Evolutionary conservation across 2,329 filamentous ascomycete species (phyloP).

Genomic region (Chrysosporium queenslandicum): DNA sequence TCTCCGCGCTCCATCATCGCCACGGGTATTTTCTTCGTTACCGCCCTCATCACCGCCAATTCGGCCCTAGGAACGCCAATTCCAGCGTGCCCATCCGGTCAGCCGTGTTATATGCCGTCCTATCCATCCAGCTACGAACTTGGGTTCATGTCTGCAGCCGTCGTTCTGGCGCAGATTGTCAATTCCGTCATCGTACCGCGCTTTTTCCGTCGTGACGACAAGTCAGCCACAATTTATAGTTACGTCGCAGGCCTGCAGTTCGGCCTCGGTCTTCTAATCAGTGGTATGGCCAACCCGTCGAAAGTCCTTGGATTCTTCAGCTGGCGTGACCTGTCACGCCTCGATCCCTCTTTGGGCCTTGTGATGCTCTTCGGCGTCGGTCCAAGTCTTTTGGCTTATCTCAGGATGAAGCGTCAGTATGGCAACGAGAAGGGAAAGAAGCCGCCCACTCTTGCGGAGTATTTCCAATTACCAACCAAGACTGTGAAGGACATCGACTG

Average conservation of each 20-base stretch:
- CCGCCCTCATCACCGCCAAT: constrained; percentile 37
- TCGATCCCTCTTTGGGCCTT: constrained; percentile 43
- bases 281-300: constrained; percentile 42
- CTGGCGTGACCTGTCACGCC: constrained; percentile 35
- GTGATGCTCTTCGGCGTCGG: constrained; percentile 43
- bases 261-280: constrained; percentile 43
- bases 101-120: constrained; percentile 40
- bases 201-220: constrained; percentile 23
- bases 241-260: constrained; percentile 43
- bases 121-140: constrained; percentile 34
- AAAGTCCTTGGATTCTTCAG: constrained; percentile 45
- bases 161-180: constrained; percentile 24
- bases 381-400: constrained; percentile 35
- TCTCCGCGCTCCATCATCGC: constrained; percentile 43
- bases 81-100: constrained; percentile 28
- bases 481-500: constrained; percentile 41
- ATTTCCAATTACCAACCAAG: constrained; percentile 37
- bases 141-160: constrained; percentile 28
- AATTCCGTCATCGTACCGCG: constrained; percentile 30
- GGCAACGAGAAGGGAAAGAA: constrained; percentile 20
- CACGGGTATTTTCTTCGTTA: constrained; percentile 37
- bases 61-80: constrained; percentile 28
- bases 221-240: constrained; percentile 31
- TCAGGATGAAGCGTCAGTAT: constrained; percentile 24
- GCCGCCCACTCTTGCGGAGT: constrained; percentile 35